These are phyloP conservation scores for Panus rudis DNA, from an alignment of 768 basidiomycete species.

Conservation along the genomic window DNA sequence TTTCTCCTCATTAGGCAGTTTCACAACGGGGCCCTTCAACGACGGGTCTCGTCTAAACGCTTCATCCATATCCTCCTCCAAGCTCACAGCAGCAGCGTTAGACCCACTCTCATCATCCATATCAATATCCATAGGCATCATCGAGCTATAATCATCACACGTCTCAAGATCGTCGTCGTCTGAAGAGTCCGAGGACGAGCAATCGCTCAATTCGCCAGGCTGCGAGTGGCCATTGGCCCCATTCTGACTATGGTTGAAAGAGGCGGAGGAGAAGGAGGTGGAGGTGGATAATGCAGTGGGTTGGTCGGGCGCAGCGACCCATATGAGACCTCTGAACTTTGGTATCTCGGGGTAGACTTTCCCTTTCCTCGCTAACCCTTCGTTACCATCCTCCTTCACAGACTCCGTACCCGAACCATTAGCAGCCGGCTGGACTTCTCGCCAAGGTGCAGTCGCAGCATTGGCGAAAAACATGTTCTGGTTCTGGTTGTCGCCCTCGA, in stretches of 20 bases:
- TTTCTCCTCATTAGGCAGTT: slow-evolving; percentile 17
- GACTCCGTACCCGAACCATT: slow-evolving; percentile 1
- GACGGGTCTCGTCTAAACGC: too few relatives aligned
- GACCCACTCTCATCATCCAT: slow-evolving; percentile 2
- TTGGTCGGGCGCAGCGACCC: slow-evolving; percentile 77
- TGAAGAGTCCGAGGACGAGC: slow-evolving; percentile 15
- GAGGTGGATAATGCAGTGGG: neutral
- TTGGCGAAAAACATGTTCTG: slow-evolving; percentile 78
- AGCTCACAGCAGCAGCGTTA: too few relatives aligned
- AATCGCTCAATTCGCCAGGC: too few relatives aligned
- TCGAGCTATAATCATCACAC: neutral
- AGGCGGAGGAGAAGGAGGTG: too few relatives aligned
- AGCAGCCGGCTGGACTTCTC: slow-evolving; percentile 9
- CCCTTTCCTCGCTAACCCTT: slow-evolving; percentile 10
- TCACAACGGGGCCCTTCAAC: too few relatives aligned
- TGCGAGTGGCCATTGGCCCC: too few relatives aligned
- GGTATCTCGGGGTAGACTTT: slow-evolving; percentile 27
- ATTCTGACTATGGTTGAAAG: too few relatives aligned
- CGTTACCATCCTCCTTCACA: slow-evolving; percentile 10
- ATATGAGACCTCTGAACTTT: slow-evolving; percentile 60
- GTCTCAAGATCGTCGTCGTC: slow-evolving; percentile 26
- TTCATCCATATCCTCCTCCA: too few relatives aligned
- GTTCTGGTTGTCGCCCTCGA: slow-evolving; percentile 72
- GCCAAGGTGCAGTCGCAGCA: slow-evolving; percentile 1
- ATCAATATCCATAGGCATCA: neutral